Base-by-base conservation (phyloP, 169 alveolate species). In the Plasmodium gaboni region DNA sequence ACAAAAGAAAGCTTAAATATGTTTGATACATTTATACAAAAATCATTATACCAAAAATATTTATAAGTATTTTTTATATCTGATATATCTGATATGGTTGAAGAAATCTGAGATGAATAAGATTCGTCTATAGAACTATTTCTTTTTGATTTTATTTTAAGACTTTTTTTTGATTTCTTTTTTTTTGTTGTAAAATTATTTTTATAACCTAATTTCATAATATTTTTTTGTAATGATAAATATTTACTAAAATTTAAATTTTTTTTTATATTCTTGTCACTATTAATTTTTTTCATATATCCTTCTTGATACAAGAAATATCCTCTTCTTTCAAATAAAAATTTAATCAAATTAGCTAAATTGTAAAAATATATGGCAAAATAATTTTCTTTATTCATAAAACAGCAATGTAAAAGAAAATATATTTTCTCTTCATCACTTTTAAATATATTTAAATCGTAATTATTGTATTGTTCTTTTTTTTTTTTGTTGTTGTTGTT, bases 171-270 rank as follows among this genome's bases (percentile, higher is more conserved):
- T 22, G 72, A 55, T 76, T 76, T 76, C 68, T 78, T 78, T 83
- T 72, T 72, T 48, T 78, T 78, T 67, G 68, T 83, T 24, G 78
- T 22, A n/a, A 38, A 67, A 83, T 53, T 83, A 17, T 83, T 83
- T 61, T 68, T 60, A 63, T 83, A 83, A 17, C 91, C 83, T 72
- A 83, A 67, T 83, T 83, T 83, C 73, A 83, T 83, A 67, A 83
- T 83, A 55, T 83, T 83, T 28, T 83, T 83, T 57, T 83, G 91
- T 13, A 83, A 73, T 9, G 85, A 83, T 68, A 83, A 71, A 48
- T 83, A 83, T 46, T 68, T 83, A 32, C 85, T 68, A 61, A 83
- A 68, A 83, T 83, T 67, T 15, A 72, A 68, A 26, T 68, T 67
- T 68, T 83, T 83, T 17, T 83, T 22, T 26, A 51, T 59, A 67